Percentiles rank a stretch among this genome's conserved stretches.
Conservation (phyloP, 2,329 filamentous ascomycete species). For the Exophiala dermatitidis region DNA sequence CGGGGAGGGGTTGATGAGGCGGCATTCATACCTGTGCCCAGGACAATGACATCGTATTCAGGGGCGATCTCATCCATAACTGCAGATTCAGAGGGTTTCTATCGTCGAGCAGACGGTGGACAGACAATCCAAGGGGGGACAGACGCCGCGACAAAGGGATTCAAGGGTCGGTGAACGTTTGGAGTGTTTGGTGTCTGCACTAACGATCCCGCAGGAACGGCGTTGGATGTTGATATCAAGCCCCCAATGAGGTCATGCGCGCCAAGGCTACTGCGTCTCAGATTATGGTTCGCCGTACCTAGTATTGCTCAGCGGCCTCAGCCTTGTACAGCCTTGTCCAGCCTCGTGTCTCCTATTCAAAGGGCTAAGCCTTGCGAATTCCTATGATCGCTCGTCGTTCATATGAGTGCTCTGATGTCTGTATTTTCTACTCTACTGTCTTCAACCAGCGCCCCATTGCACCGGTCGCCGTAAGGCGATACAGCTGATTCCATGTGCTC, state of each 20-base stretch:
- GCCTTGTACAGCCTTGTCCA: constrained; percentile 17
- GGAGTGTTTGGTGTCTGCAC: background rate
- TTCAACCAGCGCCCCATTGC: constrained; percentile 38
- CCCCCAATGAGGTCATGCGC: background rate
- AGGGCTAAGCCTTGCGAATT: background rate
- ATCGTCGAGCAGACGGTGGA: background rate
- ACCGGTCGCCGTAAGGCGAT: constrained; percentile 34
- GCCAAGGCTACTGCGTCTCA: background rate
- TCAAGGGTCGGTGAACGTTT: constrained; percentile 16
- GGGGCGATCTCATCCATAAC: constrained; percentile 96
- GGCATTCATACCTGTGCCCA: constrained; percentile 74
- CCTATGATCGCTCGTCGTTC: no score
- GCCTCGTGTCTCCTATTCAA: constrained; percentile 8
- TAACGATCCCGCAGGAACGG: background rate
- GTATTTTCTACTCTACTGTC: background rate
- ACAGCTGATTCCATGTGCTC: constrained; percentile 35
- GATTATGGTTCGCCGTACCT: background rate
- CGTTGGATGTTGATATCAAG: background rate
- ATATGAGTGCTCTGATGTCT: background rate
- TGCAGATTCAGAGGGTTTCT: constrained; percentile 17
- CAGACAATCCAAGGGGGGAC: background rate
- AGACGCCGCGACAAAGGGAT: background rate
- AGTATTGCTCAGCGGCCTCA: background rate
- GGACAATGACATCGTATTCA: constrained; percentile 97
- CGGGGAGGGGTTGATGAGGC: constrained; percentile 31